Conservation (phyloP, 768 basidiomycete genomes). For the Suillus spraguei region DNA sequence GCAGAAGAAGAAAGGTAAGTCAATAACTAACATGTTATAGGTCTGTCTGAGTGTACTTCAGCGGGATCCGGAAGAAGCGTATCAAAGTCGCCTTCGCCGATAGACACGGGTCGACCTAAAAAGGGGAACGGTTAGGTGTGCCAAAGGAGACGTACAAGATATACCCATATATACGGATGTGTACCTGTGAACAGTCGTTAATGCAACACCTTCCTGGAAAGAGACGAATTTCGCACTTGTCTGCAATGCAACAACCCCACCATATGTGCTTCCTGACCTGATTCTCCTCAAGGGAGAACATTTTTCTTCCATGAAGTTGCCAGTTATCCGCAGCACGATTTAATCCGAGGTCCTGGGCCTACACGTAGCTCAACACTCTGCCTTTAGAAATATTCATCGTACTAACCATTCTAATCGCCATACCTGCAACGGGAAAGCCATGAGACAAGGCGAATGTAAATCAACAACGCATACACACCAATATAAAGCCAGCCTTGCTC, state of each 20-base stretch:
- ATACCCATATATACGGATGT: slow-evolving; percentile 76
- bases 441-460: neutral
- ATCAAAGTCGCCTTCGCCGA: slow-evolving; percentile 72
- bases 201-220: slow-evolving; percentile 7
- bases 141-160: slow-evolving; percentile 9
- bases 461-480: slow-evolving; percentile 40
- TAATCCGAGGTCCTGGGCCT: slow-evolving; percentile 82
- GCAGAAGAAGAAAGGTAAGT: slow-evolving; percentile 15
- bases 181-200: slow-evolving; percentile 44
- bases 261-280: slow-evolving; percentile 77
- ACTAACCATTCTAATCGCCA: slow-evolving; percentile 75
- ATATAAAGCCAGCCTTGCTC: slow-evolving; percentile 87
- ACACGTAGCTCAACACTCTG: slow-evolving; percentile 13
- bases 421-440: slow-evolving; percentile 40
- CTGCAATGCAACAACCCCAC: slow-evolving; percentile 75
- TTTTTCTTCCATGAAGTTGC: slow-evolving; percentile 59
- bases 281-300: slow-evolving; percentile 68
- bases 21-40: slow-evolving; percentile 10
- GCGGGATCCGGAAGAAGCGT: slow-evolving; percentile 60
- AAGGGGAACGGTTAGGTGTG: slow-evolving; percentile 16
- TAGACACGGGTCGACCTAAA: slow-evolving; percentile 65
- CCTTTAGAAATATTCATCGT: neutral
- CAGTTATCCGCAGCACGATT: slow-evolving; percentile 79
- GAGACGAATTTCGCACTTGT: slow-evolving; percentile 52
- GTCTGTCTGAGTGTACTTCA: slow-evolving; percentile 40